Base-by-base conservation (phyloP, 1,284 basidiomycete genomes). In the Schizopora paradoxa region DNA sequence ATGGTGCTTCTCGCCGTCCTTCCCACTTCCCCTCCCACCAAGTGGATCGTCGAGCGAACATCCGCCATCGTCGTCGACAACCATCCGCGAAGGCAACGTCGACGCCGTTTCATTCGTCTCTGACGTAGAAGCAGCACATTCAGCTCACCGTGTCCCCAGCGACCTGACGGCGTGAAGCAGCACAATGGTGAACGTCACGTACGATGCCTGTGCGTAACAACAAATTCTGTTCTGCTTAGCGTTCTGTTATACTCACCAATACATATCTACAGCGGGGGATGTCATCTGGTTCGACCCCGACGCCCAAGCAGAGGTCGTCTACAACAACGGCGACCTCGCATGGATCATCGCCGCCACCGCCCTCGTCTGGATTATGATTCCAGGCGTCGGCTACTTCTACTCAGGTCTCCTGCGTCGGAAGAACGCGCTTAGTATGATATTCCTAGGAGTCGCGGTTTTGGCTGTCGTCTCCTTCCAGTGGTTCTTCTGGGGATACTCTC, bases 341-440 rank as follows among this genome's bases (percentile, higher is more conserved):
- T 92, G 86, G 84, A 73, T 79, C 43, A 66, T 89, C 49, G 66
- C 77, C 4, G 76, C 75, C 8, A 88, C 79, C 0, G 83, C 83
- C 16, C 68, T 86, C 47, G 91, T 95, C 22, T 93, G 85, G 79
- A 74, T 95, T 66, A 96, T 96, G 93, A 77, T 91, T 61, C 91
- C 91, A 14, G 90, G 90, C 49, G 78, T 91, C 51, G 89, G 89
- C 21, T 91, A 82, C 65, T 91, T 95, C 73, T 95, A 96, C 66
- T 87, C 90, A 25, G 93, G 92, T 56, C 70, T 86, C 27, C 64
- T 84, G 38, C 73, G 90, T 43, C 76, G 90, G 35, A 96, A 96
- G 67, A 96, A 94, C 58, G 94, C 93, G 0, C 73, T 97, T 6
- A 91, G 86, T 16, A 93, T 95, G 90, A 84, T 98, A 37, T 92